A percentile compares a stretch with the other conserved stretches of the same genome.
phyloP scores from a whole-genome alignment of 805 yeast genomes.

The Suhomyces tanzawaensis region DNA sequence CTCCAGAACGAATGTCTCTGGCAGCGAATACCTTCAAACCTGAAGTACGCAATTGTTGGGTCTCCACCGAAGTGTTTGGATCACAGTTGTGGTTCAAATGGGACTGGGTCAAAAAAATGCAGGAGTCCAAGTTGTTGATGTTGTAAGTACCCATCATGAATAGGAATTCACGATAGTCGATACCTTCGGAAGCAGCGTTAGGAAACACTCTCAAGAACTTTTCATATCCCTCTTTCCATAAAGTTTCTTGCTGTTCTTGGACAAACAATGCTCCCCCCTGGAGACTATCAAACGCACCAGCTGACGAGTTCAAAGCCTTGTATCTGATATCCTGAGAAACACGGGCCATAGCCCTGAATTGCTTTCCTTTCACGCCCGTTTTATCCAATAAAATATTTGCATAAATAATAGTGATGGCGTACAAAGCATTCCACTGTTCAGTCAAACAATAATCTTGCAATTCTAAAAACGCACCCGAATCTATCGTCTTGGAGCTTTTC shows the following conservation, averaged over 20 bases:
- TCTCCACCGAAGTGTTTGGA: conserved; percentile 60
- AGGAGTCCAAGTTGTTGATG: conserved; percentile 68
- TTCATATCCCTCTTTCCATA: conserved; percentile 60
- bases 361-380: conserved; percentile 37
- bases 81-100: conserved; percentile 76
- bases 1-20: conserved; percentile 56
- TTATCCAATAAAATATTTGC: conserved; percentile 46
- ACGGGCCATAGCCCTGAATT: conserved; percentile 62
- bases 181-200: conserved; percentile 15
- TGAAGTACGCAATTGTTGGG: conserved; percentile 38
- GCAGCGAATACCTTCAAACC: conserved; percentile 58
- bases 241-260: conserved; percentile 51
- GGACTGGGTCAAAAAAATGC: conserved; percentile 59
- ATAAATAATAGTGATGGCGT: conserved; percentile 57
- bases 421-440: conserved; percentile 67
- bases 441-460: conserved; percentile 62
- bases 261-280: conserved; percentile 54
- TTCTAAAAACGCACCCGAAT: conserved; percentile 48
- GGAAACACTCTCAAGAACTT: conserved; percentile 52
- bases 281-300: conserved; percentile 50
- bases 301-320: conserved; percentile 54
- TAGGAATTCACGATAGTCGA: conserved; percentile 54
- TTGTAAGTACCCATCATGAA: conserved; percentile 68
- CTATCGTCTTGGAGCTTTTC: conserved; percentile 35
- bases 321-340: conserved; percentile 66